Evolutionary conservation across 1,284 basidiomycete species (phyloP).

Genomic region (Melampsora occidentalis): DNA sequence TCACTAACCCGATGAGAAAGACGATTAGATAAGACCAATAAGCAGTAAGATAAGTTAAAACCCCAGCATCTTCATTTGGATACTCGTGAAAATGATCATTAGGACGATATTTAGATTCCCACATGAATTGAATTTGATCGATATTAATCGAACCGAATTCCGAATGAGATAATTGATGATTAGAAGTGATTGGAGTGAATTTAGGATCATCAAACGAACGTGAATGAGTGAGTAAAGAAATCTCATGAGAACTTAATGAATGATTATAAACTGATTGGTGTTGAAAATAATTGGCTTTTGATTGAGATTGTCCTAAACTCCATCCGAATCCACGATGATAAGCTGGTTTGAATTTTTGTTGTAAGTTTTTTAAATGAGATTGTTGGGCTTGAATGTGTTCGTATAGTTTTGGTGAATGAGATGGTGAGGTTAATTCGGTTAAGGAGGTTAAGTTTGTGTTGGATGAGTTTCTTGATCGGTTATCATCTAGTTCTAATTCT

Average conservation of each 20-base stretch:
- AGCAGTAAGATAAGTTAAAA: slow-evolving; percentile 50
- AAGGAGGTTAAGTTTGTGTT: neutral
- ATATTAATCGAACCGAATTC: slow-evolving; percentile 53
- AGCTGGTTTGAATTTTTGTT: neutral
- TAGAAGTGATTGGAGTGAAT: slow-evolving; percentile 36
- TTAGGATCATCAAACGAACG: slow-evolving; percentile 15
- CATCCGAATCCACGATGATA: neutral
- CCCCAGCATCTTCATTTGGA: slow-evolving; percentile 45
- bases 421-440: neutral
- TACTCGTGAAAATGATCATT: neutral
- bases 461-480: neutral
- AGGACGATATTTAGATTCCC: slow-evolving; percentile 3
- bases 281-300: neutral
- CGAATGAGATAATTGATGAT: slow-evolving; percentile 53
- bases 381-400: neutral
- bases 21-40: slow-evolving; percentile 49
- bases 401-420: neutral
- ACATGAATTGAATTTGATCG: slow-evolving; percentile 18
- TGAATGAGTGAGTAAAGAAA: too few species aligned
- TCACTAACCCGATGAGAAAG: slow-evolving; percentile 42
- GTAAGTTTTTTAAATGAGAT: neutral
- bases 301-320: slow-evolving; percentile 11
- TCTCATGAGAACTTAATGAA: too few species aligned
- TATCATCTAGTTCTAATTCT: too few species aligned
- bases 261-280: too few species aligned